Evolutionary conservation across 176 grass and related monocot species (phyloP), one percentile per base, ranked within the genome.

Genomic region (Musa acuminata): DNA sequence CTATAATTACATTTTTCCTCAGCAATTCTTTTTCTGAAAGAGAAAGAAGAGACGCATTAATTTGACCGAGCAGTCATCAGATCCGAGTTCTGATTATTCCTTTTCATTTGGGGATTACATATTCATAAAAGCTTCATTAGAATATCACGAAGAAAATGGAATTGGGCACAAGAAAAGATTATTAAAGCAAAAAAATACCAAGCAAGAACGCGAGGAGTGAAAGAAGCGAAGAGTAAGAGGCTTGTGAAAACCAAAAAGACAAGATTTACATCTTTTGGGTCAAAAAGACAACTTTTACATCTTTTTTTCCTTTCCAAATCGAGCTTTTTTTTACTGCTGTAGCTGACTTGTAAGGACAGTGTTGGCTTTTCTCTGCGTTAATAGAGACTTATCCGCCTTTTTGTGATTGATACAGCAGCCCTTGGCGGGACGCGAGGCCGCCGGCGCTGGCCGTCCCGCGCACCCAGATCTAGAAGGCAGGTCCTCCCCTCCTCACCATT

Each of bases 381-480:
- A 53, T 8, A 76, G 75, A 77, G 62, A 63, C 69, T 14, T 49
- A 24, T 65, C 60, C 49, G 9, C n/a, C 57, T 23, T 73, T 53
- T 19, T 64, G 53, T 13, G 66, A 72, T 71, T 80, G 78, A 65
- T 53, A 62, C 14, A 82, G 20, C 65, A 87, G 85, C 78, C 53
- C 75, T 87, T 83, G 80, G 77, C 64, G 3, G 72, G 69, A 75
- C 49, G 21, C 71, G 54, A 81, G 58, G 63, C 11, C 78, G 66
- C 20, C 52, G 74, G 53, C 48, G 54, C 16, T 80, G 69, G 69
- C 24, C 55, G 52, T 78, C 67, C 25, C 29, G 71, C 80, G 66
- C 74, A 78, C 72, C 74, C 79, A 87, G 72, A 83, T 79, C 76
- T 71, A 67, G 59, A 49, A 25, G 73, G 59, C 72, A 71, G 71